Percentiles rank a stretch among this genome's conserved stretches.
These are phyloP conservation scores for Coemansia sp. DNA, from an alignment of 192 early-diverging fungal genomes.

Conservation along the genomic window DNA sequence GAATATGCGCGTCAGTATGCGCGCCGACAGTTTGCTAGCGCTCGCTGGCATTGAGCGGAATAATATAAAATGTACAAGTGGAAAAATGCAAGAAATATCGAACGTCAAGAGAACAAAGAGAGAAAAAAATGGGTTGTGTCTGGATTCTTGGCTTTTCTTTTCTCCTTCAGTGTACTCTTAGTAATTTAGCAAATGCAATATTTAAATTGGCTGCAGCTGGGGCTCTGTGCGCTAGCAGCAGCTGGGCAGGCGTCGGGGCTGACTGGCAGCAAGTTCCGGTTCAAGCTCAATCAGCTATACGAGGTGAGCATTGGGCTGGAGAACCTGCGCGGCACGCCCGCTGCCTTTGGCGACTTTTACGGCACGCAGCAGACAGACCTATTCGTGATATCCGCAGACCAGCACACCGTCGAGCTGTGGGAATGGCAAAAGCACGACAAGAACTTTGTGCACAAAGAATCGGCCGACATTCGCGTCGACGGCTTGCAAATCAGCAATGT, in stretches of 20 bases:
- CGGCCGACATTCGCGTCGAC: constrained; percentile 52
- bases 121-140: not conserved
- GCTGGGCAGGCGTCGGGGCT: constrained; percentile 8
- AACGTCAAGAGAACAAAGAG: not conserved
- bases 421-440: constrained; percentile 62
- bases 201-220: not conserved
- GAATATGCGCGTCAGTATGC: constrained; percentile 19
- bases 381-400: constrained; percentile 68
- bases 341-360: constrained; percentile 86
- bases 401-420: constrained; percentile 65
- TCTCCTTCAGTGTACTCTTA: not conserved
- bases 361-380: constrained; percentile 83
- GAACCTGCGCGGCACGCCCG: constrained; percentile 66
- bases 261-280: constrained; percentile 38
- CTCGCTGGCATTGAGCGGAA: not conserved
- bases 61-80: too few relatives aligned
- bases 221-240: not conserved
- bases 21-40: constrained; percentile 7
- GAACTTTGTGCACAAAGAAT: constrained; percentile 43
- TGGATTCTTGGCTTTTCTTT: not conserved
- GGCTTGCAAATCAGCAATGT: constrained; percentile 66
- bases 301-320: constrained; percentile 62
- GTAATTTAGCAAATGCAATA: not conserved
- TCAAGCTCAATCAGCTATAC: constrained; percentile 60
- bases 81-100: too few relatives aligned